A percentile compares a stretch with the other conserved stretches of the same genome.
Evolutionary conservation across 306 rosid genomes (phyloP).

Genomic region (Sophora flavescens): DNA sequence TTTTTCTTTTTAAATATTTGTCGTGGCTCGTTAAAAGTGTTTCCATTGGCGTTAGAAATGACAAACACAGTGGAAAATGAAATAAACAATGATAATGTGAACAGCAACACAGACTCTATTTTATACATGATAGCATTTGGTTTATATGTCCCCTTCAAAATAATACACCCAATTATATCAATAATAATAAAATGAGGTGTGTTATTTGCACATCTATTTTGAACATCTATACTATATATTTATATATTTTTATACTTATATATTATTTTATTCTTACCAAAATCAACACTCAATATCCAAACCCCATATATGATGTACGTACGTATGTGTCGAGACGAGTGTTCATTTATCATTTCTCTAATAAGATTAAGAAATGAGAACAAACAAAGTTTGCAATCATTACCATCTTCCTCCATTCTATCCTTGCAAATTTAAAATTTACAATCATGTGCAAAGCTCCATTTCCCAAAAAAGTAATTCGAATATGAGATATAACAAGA

Average conservation of each 20-base stretch:
- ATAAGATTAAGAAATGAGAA: slow-evolving; percentile 61
- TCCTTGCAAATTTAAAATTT: slow-evolving; percentile 30
- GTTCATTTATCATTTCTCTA: too few relatives aligned
- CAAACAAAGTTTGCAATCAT: slow-evolving; percentile 56
- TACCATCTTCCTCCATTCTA: slow-evolving; percentile 43
- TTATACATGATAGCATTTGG: slow-evolving; percentile 56
- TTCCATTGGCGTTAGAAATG: slow-evolving; percentile 33
- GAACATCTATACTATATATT: too few relatives aligned
- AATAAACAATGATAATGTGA: slow-evolving; percentile 43
- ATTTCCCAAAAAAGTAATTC: background rate
- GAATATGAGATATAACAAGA: too few relatives aligned
- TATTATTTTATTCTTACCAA: too few relatives aligned
- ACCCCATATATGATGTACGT: too few relatives aligned
- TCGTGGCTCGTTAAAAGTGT: background rate
- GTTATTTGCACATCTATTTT: too few relatives aligned
- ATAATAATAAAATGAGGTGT: slow-evolving; percentile 56
- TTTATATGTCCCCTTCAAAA: slow-evolving; percentile 63
- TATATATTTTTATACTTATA: too few relatives aligned
- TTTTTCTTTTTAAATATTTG: background rate
- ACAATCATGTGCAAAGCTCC: slow-evolving; percentile 35
- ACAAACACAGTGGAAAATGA: slow-evolving; percentile 14
- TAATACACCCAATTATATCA: slow-evolving; percentile 59
- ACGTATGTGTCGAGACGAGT: too few relatives aligned
- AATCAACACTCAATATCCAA: too few relatives aligned
- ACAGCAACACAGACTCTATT: slow-evolving; percentile 13